Percentiles rank a stretch among this genome's conserved stretches.
Evolutionary conservation across 2,329 filamentous ascomycete genomes (phyloP).

Genomic region (Claviceps africana): DNA sequence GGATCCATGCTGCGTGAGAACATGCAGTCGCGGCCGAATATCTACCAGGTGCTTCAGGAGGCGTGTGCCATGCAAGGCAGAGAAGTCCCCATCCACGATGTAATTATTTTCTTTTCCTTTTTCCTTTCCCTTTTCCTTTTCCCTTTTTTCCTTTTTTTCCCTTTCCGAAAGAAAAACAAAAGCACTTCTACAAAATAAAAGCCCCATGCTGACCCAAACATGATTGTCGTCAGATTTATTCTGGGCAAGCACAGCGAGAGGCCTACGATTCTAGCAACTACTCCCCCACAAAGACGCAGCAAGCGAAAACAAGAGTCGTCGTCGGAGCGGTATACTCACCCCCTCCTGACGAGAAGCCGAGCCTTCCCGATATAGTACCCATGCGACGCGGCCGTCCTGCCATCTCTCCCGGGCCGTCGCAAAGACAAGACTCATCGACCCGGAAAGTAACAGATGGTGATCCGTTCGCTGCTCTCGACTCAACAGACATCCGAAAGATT

Average conservation of each 20-base stretch:
- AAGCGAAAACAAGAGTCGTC: slow-evolving; percentile 40
- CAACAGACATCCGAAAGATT: slow-evolving; percentile 31
- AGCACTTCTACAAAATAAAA: background rate
- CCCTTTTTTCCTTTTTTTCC: too few relatives aligned
- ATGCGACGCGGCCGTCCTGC: slow-evolving; percentile 73
- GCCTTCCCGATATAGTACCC: slow-evolving; percentile 77
- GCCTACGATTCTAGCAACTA: slow-evolving; percentile 22
- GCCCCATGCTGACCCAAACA: slow-evolving; percentile 3
- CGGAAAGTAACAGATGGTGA: slow-evolving; percentile 57
- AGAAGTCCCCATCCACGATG: slow-evolving; percentile 77
- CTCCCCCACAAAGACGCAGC: slow-evolving; percentile 36
- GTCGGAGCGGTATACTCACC: slow-evolving; percentile 73
- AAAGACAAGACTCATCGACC: slow-evolving; percentile 42
- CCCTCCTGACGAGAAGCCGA: slow-evolving; percentile 53
- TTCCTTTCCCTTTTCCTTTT: too few relatives aligned
- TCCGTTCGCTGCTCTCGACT: slow-evolving; percentile 82
- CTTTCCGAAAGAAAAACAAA: too few relatives aligned
- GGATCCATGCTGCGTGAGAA: slow-evolving; percentile 84
- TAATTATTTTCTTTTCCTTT: slow-evolving; percentile 30
- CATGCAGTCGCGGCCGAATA: slow-evolving; percentile 67
- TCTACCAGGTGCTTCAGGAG: slow-evolving; percentile 84
- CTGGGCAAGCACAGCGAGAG: slow-evolving; percentile 50
- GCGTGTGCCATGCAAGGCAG: slow-evolving; percentile 79
- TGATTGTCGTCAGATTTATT: slow-evolving; percentile 48
- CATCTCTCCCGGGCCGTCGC: slow-evolving; percentile 24